Conservation (phyloP, 225 moss, liverwort and hornwort genomes). For the Pseudoscleropodium purum region DNA sequence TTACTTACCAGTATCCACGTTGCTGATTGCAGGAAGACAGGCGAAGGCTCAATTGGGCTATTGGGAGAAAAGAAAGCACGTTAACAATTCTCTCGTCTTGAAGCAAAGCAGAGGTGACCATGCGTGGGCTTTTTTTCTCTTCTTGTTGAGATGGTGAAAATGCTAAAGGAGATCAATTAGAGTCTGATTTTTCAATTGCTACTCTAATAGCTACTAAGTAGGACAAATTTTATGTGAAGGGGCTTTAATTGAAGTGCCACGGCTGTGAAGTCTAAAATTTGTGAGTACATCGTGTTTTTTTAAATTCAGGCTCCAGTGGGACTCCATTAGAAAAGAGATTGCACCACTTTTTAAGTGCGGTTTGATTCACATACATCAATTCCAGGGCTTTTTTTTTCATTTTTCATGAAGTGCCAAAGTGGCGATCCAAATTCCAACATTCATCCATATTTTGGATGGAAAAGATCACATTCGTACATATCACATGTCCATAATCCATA, state of each 20-base stretch:
- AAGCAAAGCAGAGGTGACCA: background rate
- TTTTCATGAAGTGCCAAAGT: too few species aligned
- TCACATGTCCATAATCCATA: too few species aligned
- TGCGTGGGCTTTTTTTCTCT: background rate
- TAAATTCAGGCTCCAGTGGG: background rate
- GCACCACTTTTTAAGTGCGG: background rate
- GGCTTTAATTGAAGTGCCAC: conserved; percentile 7
- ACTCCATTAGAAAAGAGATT: background rate
- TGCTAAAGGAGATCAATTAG: background rate
- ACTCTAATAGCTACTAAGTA: background rate
- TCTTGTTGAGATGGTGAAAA: conserved; percentile 1
- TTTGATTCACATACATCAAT: background rate
- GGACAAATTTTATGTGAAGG: background rate
- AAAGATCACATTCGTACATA: too few species aligned
- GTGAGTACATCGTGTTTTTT: background rate
- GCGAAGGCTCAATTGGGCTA: background rate
- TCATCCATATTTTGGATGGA: too few species aligned
- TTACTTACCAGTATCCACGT: background rate
- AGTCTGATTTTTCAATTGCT: conserved; percentile 5
- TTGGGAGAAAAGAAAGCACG: background rate
- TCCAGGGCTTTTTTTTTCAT: too few species aligned
- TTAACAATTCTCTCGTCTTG: background rate
- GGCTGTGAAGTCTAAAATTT: background rate
- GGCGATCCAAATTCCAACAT: too few species aligned
- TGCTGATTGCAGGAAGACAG: background rate